These are phyloP conservation scores for Cubamyces sp. DNA, from an alignment of 768 basidiomycete genomes.

Conservation along the genomic window DNA sequence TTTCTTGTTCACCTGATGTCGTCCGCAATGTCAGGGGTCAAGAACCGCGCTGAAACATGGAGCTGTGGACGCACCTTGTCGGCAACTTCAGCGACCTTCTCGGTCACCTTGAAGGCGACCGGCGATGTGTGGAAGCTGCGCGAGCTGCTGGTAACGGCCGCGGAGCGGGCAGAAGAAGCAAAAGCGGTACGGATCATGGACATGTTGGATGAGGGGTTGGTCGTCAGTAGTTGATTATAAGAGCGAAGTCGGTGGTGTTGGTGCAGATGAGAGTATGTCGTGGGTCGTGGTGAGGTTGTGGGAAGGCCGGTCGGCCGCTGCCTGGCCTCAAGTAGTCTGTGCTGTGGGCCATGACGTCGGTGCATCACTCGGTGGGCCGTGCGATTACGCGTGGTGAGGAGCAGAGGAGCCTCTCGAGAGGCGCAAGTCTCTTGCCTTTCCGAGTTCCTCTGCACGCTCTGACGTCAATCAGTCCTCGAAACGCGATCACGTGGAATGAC, in stretches of 20 bases:
- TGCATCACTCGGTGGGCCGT: background rate
- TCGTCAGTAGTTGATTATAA: background rate
- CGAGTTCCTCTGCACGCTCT: background rate
- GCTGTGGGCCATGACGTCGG: conserved; percentile 22
- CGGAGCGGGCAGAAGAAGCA: conserved; percentile 28
- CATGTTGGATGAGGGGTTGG: conserved; percentile 6
- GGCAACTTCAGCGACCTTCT: conserved; percentile 44
- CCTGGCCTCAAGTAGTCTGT: conserved; percentile 8
- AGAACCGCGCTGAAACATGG: no score
- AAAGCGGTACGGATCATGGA: conserved; percentile 37
- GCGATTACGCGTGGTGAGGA: conserved; percentile 11
- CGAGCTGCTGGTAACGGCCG: conserved; percentile 18
- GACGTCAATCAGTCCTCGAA: background rate
- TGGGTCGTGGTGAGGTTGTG: background rate
- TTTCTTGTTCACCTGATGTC: conserved; percentile 43
- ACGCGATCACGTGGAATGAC: conserved; percentile 19
- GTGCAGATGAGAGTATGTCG: background rate
- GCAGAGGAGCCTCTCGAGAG: background rate
- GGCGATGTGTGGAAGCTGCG: conserved; percentile 39
- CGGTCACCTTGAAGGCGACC: conserved; percentile 39
- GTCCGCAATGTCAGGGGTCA: background rate
- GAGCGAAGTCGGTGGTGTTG: background rate
- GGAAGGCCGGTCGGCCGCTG: background rate
- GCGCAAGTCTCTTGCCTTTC: conserved; percentile 2
- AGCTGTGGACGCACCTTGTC: conserved; percentile 36